Percentiles rank a stretch among this genome's conserved stretches.
Evolutionary conservation across 495 filamentous ascomycete genomes (phyloP).

Genomic region (Stereocaulon alpinum): DNA sequence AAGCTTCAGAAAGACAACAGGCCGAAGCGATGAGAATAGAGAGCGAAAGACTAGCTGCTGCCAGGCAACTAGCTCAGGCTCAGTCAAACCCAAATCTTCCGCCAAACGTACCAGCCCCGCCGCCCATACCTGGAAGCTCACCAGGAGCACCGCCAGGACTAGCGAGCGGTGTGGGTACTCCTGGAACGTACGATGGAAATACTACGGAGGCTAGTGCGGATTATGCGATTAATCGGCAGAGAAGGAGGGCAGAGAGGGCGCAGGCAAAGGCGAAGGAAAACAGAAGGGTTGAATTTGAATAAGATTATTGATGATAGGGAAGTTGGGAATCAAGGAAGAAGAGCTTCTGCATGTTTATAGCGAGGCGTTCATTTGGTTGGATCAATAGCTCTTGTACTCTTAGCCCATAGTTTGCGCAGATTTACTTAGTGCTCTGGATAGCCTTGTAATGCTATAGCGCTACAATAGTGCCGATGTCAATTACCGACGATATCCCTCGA

Average conservation of each 20-base stretch:
- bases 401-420: too few species aligned
- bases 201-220: conserved; percentile 44
- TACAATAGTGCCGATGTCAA: not conserved
- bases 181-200: conserved; percentile 33
- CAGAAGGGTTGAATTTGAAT: conserved; percentile 21
- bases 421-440: too few species aligned
- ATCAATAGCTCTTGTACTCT: too few species aligned
- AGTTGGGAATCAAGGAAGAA: too few species aligned
- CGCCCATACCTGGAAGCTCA: conserved; percentile 31
- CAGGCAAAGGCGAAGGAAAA: conserved; percentile 30
- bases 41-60: conserved; percentile 32
- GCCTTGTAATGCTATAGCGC: too few species aligned
- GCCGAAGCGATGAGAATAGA: conserved; percentile 37
- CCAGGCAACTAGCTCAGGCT: conserved; percentile 17
- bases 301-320: not conserved
- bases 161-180: conserved; percentile 37
- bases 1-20: conserved; percentile 41
- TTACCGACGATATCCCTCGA: not conserved
- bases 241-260: conserved; percentile 43
- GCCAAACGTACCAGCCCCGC: conserved; percentile 21
- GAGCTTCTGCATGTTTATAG: too few species aligned
- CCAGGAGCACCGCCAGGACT: conserved; percentile 29
- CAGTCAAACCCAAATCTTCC: conserved; percentile 11
- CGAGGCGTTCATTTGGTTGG: too few species aligned
- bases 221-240: conserved; percentile 43